Evolutionary conservation across 164 flowering plant species (phyloP).

Genomic region (Magnolia kwangsiensis): DNA sequence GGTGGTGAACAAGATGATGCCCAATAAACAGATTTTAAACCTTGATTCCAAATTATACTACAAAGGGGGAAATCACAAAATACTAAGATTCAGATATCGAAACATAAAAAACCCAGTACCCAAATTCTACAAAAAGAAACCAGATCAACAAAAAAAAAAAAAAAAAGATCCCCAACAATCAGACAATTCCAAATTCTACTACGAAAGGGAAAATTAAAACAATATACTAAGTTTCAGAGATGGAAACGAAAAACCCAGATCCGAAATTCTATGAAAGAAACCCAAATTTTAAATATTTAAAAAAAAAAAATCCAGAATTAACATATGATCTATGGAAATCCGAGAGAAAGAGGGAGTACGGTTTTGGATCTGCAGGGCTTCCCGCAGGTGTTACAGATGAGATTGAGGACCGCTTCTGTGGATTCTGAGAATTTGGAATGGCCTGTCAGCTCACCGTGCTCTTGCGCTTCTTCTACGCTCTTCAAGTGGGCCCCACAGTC

Average conservation of each 20-base stretch:
- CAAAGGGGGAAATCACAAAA: neutral
- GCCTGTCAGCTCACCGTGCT: slow-evolving; percentile 92
- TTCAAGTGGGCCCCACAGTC: slow-evolving; percentile 81
- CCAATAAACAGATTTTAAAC: too few species aligned
- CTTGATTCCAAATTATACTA: neutral
- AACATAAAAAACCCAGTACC: neutral
- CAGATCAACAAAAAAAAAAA: neutral
- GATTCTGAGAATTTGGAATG: slow-evolving; percentile 94
- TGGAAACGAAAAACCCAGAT: neutral
- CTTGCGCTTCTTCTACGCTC: slow-evolving; percentile 88
- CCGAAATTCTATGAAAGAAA: neutral
- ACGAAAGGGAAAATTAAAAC: neutral
- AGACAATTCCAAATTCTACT: neutral
- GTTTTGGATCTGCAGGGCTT: slow-evolving; percentile 96
- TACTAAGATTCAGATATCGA: neutral
- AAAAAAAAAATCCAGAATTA: neutral
- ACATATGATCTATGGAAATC: neutral
- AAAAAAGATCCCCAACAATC: too few species aligned
- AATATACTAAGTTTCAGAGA: neutral
- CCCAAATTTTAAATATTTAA: neutral
- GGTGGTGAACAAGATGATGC: too few species aligned
- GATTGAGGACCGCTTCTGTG: slow-evolving; percentile 87
- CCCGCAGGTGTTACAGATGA: slow-evolving; percentile 75
- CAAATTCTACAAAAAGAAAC: neutral
- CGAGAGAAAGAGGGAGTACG: slow-evolving; percentile 21